Percentiles rank a stretch among this genome's conserved stretches.
Conservation (phyloP, 164 flowering plant species). For the Euptelea pleiosperma region DNA sequence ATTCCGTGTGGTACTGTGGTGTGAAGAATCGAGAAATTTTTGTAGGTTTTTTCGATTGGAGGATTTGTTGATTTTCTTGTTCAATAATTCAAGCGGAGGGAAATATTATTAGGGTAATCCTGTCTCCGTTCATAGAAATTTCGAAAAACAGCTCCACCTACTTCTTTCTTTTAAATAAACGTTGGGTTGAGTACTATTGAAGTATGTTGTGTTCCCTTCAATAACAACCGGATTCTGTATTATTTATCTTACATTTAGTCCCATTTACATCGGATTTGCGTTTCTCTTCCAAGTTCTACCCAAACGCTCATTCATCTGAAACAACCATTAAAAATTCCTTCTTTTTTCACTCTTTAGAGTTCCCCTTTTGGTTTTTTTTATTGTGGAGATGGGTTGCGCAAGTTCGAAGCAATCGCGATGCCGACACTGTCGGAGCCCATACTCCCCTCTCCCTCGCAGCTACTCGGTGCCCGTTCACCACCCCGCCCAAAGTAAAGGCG, state of each 20-base stretch:
- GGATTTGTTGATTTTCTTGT: no score
- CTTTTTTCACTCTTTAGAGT: background rate
- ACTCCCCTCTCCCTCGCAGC: conserved; percentile 48
- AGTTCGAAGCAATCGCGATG: conserved; percentile 48
- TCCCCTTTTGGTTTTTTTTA: background rate
- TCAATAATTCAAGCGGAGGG: no score
- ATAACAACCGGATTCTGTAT: background rate
- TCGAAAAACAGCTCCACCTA: background rate
- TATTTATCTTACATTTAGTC: background rate
- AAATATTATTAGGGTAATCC: no score
- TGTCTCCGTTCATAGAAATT: no score
- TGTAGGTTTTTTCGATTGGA: no score
- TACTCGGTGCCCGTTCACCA: conserved; percentile 46
- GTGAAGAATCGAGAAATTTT: no score
- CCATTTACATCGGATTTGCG: no score
- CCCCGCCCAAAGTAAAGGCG: conserved; percentile 31
- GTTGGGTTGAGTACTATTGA: no score
- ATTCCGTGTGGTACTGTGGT: no score
- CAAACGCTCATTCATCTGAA: background rate
- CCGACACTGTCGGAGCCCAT: conserved; percentile 36
- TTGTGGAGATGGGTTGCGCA: conserved; percentile 61
- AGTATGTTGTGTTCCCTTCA: no score
- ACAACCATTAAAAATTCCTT: background rate
- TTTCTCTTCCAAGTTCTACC: background rate
- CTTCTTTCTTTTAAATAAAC: background rate